A percentile compares a stretch with the other conserved stretches of the same genome.
Conservation (phyloP, 169 alveolate species). For the Plasmodium coatneyi region DNA sequence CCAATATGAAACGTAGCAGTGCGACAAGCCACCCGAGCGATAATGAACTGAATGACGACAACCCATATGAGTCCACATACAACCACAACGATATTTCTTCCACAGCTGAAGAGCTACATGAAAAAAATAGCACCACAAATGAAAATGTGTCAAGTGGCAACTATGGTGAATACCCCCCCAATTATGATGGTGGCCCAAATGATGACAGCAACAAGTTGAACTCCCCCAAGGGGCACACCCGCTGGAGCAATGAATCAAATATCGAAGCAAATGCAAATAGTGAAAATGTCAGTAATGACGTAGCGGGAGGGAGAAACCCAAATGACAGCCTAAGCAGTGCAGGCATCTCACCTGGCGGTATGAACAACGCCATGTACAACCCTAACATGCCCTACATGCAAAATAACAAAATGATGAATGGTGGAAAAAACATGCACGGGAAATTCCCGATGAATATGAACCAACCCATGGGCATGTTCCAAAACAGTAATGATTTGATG, state of each 20-base stretch:
- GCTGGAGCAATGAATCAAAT: neutral
- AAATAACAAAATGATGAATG: neutral
- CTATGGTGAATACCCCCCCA: neutral
- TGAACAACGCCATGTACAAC: neutral
- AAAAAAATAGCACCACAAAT: neutral
- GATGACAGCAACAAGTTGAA: neutral
- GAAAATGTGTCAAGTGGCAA: neutral
- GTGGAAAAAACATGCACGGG: constrained; percentile 4
- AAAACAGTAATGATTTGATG: neutral
- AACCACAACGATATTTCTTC: neutral
- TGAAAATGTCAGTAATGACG: neutral
- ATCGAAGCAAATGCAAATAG: neutral
- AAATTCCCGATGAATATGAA: constrained; percentile 58
- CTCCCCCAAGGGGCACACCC: neutral
- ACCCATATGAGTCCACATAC: neutral
- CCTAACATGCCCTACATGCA: constrained; percentile 30
- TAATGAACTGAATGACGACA: neutral
- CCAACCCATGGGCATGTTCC: constrained; percentile 18
- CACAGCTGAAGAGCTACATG: neutral
- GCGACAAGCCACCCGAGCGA: neutral
- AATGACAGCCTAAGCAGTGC: neutral
- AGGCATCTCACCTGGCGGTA: neutral
- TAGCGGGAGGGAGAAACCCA: neutral
- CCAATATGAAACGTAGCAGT: neutral
- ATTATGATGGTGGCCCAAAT: neutral